Conservation (phyloP, 345 rosid genomes). For the Bruguiera parviflora region DNA sequence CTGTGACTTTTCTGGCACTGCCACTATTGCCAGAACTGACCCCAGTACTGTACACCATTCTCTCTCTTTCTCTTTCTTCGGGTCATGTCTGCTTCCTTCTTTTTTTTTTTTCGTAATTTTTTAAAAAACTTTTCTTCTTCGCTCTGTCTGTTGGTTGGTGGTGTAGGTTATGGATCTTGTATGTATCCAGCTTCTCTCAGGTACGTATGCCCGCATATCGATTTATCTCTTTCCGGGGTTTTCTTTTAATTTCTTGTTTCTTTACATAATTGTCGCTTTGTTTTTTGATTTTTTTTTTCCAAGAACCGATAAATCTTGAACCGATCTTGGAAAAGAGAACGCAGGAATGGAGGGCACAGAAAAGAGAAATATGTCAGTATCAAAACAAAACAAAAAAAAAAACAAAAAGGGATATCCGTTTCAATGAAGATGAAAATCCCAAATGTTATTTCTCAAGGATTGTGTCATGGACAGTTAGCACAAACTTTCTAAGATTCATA, state of each 20-base stretch:
- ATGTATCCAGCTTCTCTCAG: conserved; percentile 64
- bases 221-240: not conserved
- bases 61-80: not conserved
- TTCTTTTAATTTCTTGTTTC: not conserved
- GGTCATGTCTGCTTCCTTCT: not conserved
- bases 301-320: too few relatives aligned
- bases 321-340: too few relatives aligned
- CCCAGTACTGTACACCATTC: conserved; percentile 46
- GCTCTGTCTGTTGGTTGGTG: conserved; percentile 9
- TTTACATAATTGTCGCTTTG: not conserved
- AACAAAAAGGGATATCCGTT: too few relatives aligned
- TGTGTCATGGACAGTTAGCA: too few relatives aligned
- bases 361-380: too few relatives aligned
- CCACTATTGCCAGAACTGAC: conserved; percentile 63
- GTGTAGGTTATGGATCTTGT: conserved; percentile 77
- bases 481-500: too few relatives aligned
- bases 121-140: not conserved
- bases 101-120: not conserved
- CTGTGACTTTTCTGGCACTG: conserved; percentile 74
- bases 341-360: too few relatives aligned
- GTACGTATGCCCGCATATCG: conserved; percentile 23
- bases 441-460: too few relatives aligned
- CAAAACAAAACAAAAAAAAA: too few relatives aligned
- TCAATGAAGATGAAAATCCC: too few relatives aligned
- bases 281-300: too few relatives aligned